A percentile compares a stretch with the other conserved stretches of the same genome.
Evolutionary conservation across 495 filamentous ascomycete genomes (phyloP).

Genomic region (Glonium stellatum): DNA sequence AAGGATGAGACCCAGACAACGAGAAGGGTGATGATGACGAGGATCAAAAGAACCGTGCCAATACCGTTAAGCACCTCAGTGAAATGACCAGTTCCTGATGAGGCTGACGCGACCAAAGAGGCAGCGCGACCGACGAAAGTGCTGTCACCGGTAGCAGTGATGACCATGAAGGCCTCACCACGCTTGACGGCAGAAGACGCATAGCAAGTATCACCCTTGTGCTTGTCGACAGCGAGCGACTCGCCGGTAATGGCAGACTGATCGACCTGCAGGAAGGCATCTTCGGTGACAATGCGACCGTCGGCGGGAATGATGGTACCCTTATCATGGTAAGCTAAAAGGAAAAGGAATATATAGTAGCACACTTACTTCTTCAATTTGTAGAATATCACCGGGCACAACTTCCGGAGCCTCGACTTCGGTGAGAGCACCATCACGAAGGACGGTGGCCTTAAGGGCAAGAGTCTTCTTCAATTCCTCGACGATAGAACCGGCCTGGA

Average conservation of each 20-base stretch:
- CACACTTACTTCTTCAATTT: slow-evolving; percentile 57
- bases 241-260: slow-evolving; percentile 90
- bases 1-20: slow-evolving; percentile 80
- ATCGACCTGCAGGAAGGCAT: slow-evolving; percentile 80
- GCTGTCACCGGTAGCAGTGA: slow-evolving; percentile 75
- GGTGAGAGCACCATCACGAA: slow-evolving; percentile 63
- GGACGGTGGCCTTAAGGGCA: slow-evolving; percentile 74
- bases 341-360: not conserved
- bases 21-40: slow-evolving; percentile 73
- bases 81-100: slow-evolving; percentile 71
- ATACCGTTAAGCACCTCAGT: slow-evolving; percentile 82
- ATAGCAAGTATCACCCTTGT: slow-evolving; percentile 69
- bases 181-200: slow-evolving; percentile 85
- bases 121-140: slow-evolving; percentile 87
- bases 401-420: slow-evolving; percentile 73
- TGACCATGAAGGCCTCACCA: slow-evolving; percentile 73
- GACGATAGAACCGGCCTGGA: slow-evolving; percentile 83
- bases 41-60: slow-evolving; percentile 70
- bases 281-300: slow-evolving; percentile 71
- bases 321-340: slow-evolving; percentile 21
- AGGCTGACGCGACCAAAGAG: slow-evolving; percentile 71
- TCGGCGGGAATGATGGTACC: slow-evolving; percentile 88
- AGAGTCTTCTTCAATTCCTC: slow-evolving; percentile 88
- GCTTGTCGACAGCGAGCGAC: slow-evolving; percentile 85
- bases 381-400: slow-evolving; percentile 84